phyloP scores from a whole-genome alignment of 2,329 filamentous ascomycete genomes.

The Rhynchosporium graminicola region DNA sequence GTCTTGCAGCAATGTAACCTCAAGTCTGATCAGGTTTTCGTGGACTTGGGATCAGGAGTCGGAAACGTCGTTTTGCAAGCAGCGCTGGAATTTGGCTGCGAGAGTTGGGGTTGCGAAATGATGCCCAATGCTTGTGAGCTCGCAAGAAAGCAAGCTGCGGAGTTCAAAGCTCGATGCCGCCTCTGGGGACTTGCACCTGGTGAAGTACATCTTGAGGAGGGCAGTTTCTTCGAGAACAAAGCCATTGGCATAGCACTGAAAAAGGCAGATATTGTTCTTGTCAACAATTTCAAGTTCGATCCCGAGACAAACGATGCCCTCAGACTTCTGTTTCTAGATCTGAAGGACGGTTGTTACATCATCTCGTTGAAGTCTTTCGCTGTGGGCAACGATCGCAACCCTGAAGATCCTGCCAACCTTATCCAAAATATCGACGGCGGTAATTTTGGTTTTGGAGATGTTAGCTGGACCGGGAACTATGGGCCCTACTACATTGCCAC shows the following conservation, averaged over 20 bases:
- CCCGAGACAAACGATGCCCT: slow-evolving; percentile 82
- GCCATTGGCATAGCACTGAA: slow-evolving; percentile 73
- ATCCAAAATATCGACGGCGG: slow-evolving; percentile 71
- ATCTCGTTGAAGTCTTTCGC: slow-evolving; percentile 86
- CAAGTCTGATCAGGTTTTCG: slow-evolving; percentile 82
- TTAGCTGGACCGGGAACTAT: slow-evolving; percentile 87
- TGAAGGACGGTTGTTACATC: slow-evolving; percentile 87
- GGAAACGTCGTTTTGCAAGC: slow-evolving; percentile 95
- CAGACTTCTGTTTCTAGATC: slow-evolving; percentile 85
- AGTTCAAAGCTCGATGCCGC: slow-evolving; percentile 81
- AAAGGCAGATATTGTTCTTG: slow-evolving; percentile 89
- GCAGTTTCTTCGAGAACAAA: slow-evolving; percentile 77
- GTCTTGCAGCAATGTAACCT: slow-evolving; percentile 77
- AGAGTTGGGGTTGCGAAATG: slow-evolving; percentile 95
- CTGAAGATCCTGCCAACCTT: slow-evolving; percentile 78
- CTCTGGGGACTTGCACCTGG: slow-evolving; percentile 88
- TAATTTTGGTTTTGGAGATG: slow-evolving; percentile 65
- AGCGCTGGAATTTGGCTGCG: slow-evolving; percentile 88
- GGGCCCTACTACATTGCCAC: slow-evolving; percentile 89
- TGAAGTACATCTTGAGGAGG: slow-evolving; percentile 74
- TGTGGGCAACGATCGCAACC: slow-evolving; percentile 76
- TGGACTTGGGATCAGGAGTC: slow-evolving; percentile 93
- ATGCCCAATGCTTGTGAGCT: slow-evolving; percentile 88
- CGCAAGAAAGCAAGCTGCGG: slow-evolving; percentile 75
- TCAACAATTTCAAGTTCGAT: slow-evolving; percentile 97